A percentile compares a stretch with the other conserved stretches of the same genome.
phyloP scores from a whole-genome alignment of 2,329 filamentous ascomycete species.

The Penicillium sp. region DNA sequence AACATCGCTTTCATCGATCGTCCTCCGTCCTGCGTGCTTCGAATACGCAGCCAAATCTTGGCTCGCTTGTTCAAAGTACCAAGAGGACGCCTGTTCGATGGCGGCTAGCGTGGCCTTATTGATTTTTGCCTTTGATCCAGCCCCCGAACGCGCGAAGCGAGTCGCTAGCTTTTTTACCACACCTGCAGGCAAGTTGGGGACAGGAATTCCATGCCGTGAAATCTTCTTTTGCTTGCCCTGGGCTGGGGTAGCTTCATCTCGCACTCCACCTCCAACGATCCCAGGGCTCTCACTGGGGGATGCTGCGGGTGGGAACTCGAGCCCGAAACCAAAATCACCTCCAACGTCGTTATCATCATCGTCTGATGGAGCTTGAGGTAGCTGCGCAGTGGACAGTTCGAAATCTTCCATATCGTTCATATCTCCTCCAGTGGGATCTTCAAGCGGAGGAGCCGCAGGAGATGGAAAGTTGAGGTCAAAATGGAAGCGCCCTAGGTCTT shows the following conservation, averaged over 20 bases:
- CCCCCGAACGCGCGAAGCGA: slow-evolving; percentile 66
- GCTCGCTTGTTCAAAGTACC: slow-evolving; percentile 86
- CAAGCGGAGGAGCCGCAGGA: slow-evolving; percentile 30
- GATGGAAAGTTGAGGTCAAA: slow-evolving; percentile 42
- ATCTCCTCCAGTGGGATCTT: slow-evolving; percentile 31
- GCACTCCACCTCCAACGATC: slow-evolving; percentile 36
- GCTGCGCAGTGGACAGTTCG: slow-evolving; percentile 29
- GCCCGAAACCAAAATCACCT: slow-evolving; percentile 34
- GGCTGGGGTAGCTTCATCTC: slow-evolving; percentile 29
- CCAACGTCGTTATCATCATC: slow-evolving; percentile 21
- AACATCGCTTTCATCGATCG: slow-evolving; percentile 81
- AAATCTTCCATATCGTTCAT: slow-evolving; percentile 38
- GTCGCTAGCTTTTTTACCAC: slow-evolving; percentile 67
- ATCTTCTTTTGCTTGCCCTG: slow-evolving; percentile 52
- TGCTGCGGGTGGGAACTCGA: slow-evolving; percentile 27
- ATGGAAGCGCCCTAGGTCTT: slow-evolving; percentile 42
- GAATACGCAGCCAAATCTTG: slow-evolving; percentile 79
- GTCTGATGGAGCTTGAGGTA: slow-evolving; percentile 26
- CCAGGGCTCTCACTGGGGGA: slow-evolving; percentile 34
- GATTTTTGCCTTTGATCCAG: slow-evolving; percentile 65
- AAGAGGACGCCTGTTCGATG: slow-evolving; percentile 77
- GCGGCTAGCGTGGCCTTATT: slow-evolving; percentile 70
- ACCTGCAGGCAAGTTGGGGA: slow-evolving; percentile 68
- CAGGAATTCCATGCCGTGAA: slow-evolving; percentile 71
- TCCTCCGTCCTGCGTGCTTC: slow-evolving; percentile 75